Percentiles rank a stretch among this genome's conserved stretches.
These are phyloP conservation scores for Aspergillus sp. DNA, from an alignment of 2,329 filamentous ascomycete species.

Conservation along the genomic window DNA sequence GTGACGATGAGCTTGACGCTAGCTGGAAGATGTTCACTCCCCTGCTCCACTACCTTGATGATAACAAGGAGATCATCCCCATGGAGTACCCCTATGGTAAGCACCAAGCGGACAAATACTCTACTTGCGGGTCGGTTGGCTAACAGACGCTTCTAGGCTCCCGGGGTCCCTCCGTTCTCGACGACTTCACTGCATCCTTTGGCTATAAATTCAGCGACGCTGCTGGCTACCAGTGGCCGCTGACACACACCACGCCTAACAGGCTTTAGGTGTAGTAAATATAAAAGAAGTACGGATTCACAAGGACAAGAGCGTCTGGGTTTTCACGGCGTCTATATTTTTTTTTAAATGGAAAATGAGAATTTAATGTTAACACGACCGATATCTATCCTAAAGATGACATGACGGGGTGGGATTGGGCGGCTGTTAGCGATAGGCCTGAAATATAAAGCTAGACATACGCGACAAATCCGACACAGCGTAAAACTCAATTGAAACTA, in stretches of 20 bases:
- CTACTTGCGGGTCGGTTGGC: background rate
- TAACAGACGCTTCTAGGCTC: constrained; percentile 63
- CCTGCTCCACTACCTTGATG: constrained; percentile 94
- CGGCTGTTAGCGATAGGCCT: constrained; percentile 7
- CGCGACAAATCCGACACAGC: background rate
- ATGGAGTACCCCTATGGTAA: constrained; percentile 99
- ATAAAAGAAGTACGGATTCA: constrained; percentile 26
- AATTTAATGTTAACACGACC: constrained; percentile 21
- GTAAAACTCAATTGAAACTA: background rate
- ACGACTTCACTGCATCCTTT: constrained; percentile 97
- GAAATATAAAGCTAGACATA: background rate
- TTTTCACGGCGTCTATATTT: constrained; percentile 10
- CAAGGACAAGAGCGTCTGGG: constrained; percentile 10
- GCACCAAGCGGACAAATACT: constrained; percentile 31
- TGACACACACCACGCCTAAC: constrained; percentile 67
- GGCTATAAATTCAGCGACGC: constrained; percentile 99
- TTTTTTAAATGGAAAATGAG: constrained; percentile 12
- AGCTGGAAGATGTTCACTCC: constrained; percentile 99
- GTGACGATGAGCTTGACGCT: constrained; percentile 93
- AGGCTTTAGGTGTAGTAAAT: constrained; percentile 65
- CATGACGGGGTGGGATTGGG: constrained; percentile 15
- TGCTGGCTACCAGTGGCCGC: constrained; percentile 92
- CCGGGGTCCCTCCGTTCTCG: constrained; percentile 90
- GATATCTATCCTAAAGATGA: constrained; percentile 15
- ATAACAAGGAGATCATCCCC: constrained; percentile 98